A percentile compares a stretch with the other conserved stretches of the same genome.
These are phyloP conservation scores for Suhomyces anneliseae DNA, from an alignment of 1,139 yeast species.

Conservation along the genomic window DNA sequence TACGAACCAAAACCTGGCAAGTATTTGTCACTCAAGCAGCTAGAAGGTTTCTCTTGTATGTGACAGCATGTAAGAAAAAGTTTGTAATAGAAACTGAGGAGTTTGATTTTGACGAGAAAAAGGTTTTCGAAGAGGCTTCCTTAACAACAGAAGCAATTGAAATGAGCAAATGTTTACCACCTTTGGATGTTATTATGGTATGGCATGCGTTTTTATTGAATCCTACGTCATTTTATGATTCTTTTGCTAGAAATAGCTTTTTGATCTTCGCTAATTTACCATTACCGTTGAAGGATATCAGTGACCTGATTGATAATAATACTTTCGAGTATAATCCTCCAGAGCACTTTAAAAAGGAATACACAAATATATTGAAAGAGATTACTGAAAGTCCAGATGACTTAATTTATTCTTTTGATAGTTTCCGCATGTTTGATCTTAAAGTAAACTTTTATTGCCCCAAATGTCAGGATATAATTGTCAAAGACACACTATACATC, in stretches of 20 bases:
- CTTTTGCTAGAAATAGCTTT: conserved; percentile 25
- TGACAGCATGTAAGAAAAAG: conserved; percentile 18
- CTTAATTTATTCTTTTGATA: conserved; percentile 1
- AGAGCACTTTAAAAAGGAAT: conserved; percentile 5
- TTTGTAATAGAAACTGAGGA: neutral
- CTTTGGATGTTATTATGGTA: conserved; percentile 39
- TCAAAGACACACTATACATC: conserved; percentile 12
- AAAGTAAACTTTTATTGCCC: conserved; percentile 20
- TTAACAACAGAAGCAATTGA: neutral
- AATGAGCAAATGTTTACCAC: conserved; percentile 21
- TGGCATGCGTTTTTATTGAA: conserved; percentile 40
- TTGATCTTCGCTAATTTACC: conserved; percentile 23
- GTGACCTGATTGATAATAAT: conserved; percentile 21
- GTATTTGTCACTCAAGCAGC: conserved; percentile 30
- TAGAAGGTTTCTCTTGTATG: conserved; percentile 30
- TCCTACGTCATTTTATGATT: conserved; percentile 30
- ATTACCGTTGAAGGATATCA: conserved; percentile 26
- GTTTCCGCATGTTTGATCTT: conserved; percentile 7
- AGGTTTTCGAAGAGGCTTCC: neutral
- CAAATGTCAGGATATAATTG: conserved; percentile 12
- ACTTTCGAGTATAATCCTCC: conserved; percentile 23
- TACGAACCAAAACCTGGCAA: conserved; percentile 21
- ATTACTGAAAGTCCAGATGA: conserved; percentile 2
- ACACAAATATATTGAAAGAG: conserved; percentile 7
- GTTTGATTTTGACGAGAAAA: neutral